Conservation (phyloP, 192 early-diverging fungal genomes). For the Backusella liffmaniae region DNA sequence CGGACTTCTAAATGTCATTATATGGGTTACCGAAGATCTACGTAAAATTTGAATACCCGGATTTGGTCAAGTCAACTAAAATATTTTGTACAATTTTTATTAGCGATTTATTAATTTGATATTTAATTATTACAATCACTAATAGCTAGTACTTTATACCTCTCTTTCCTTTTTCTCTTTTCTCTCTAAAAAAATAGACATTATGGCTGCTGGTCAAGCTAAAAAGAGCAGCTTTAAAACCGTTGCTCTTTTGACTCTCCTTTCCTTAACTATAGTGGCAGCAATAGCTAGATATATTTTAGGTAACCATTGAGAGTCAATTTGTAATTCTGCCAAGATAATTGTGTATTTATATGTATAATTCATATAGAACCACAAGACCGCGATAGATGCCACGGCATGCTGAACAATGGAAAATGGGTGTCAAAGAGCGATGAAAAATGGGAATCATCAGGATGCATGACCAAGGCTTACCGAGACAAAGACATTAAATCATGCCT, state of each 20-base stretch:
- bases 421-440: slow-evolving; percentile 34
- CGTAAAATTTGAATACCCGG: not conserved
- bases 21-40: not conserved
- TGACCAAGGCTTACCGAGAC: slow-evolving; percentile 50
- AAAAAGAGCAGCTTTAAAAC: not conserved
- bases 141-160: not conserved
- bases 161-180: not conserved
- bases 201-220: not conserved
- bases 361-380: slow-evolving; percentile 40
- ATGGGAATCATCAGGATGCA: slow-evolving; percentile 65
- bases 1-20: not conserved
- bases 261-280: not conserved
- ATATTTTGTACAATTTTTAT: not conserved
- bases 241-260: not conserved
- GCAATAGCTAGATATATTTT: not conserved
- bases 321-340: not conserved
- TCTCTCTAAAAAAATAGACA: not conserved
- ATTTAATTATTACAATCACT: slow-evolving; percentile 1
- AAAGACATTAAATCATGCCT: slow-evolving; percentile 48
- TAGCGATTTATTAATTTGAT: not conserved
- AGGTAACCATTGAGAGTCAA: not conserved
- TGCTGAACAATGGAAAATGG: slow-evolving; percentile 57
- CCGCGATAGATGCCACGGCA: slow-evolving; percentile 38
- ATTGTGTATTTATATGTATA: not conserved
- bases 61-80: not conserved